Base-by-base conservation (phyloP, 2,329 filamentous ascomycete species). In the Fusarium redolens region DNA sequence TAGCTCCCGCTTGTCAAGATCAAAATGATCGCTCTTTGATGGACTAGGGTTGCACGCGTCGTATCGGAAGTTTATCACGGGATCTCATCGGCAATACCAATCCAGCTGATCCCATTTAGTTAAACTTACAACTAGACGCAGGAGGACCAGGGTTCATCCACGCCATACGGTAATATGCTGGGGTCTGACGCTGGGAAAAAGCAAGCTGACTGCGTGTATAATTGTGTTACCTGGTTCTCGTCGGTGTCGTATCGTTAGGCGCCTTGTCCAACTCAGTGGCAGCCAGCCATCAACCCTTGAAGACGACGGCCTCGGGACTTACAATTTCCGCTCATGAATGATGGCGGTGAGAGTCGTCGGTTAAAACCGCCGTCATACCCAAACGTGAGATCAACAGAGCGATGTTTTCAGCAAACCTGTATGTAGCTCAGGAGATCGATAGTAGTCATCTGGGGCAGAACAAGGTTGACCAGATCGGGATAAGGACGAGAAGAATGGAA, bases 31-130 rank as follows among this genome's bases (percentile, higher is more conserved):
- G 35, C 55, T 43, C 17, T 62, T 43, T 73, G 35, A 50, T 60
- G 44, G 65, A 52, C 70, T 28, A 33, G 70, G 66, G 54, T 73
- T 71, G 61, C 70, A 57, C 67, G 65, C 52, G 22, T 38, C 43
- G 5, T 28, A 51, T 71, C 70, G 70, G 70, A 62, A 47, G 22
- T 62, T 68, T 62, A 57, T 66, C 61, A 70, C 40, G 44, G 44
- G 60, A 30, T 54, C 31, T 20, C 6, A 37, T 52, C 33, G 35
- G 50, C 40, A 52, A 30, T 38, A 51, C 31, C 35, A 70, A 56
- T 56, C 51, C 61, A 61, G 61, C 48, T 73, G 68, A 73, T 72
- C 61, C 18, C 25, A 13, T 17, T 40, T 40, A 44, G 58, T 55
- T 61, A 58, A 73, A 59, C 61, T 68, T 47, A 50, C 40, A 45